phyloP scores from a whole-genome alignment of 169 alveolate genomes.

The Neospora caninum region DNA sequence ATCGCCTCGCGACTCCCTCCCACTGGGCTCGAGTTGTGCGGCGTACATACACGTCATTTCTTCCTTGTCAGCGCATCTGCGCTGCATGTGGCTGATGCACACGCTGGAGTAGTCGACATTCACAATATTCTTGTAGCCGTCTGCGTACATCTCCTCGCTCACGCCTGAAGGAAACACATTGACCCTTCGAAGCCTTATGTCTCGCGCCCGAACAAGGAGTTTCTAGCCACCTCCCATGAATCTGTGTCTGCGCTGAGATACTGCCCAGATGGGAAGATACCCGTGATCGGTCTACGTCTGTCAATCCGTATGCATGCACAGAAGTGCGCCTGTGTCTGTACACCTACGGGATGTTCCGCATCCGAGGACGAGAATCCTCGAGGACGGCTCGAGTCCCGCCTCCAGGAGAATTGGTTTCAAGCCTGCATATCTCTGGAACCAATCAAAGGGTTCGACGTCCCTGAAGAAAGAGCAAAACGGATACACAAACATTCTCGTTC shows the following conservation, averaged over 20 bases:
- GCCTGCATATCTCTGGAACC: conserved; percentile 91
- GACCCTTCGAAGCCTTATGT: no score
- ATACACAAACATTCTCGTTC: background rate
- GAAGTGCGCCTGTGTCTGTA: background rate
- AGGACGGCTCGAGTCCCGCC: conserved; percentile 78
- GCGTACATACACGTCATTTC: conserved; percentile 59
- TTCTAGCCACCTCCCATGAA: no score
- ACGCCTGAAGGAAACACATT: conserved; percentile 52
- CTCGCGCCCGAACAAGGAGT: background rate
- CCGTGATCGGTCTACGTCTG: no score
- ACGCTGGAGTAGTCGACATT: conserved; percentile 83
- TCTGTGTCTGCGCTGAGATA: no score
- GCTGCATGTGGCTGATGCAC: conserved; percentile 68
- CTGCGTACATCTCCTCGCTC: conserved; percentile 91
- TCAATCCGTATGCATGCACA: background rate
- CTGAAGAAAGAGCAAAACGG: conserved; percentile 35
- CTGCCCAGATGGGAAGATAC: no score
- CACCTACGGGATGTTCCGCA: conserved; percentile 90
- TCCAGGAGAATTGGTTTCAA: conserved; percentile 85
- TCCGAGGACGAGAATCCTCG: conserved; percentile 86
- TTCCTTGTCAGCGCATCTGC: conserved; percentile 63
- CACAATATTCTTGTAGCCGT: conserved; percentile 85
- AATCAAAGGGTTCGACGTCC: conserved; percentile 93
- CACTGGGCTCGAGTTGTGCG: background rate
- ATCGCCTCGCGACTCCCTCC: background rate